Evolutionary conservation across 2,329 filamentous ascomycete species (phyloP).

Genomic region (Stagonosporopsis vannaccii): DNA sequence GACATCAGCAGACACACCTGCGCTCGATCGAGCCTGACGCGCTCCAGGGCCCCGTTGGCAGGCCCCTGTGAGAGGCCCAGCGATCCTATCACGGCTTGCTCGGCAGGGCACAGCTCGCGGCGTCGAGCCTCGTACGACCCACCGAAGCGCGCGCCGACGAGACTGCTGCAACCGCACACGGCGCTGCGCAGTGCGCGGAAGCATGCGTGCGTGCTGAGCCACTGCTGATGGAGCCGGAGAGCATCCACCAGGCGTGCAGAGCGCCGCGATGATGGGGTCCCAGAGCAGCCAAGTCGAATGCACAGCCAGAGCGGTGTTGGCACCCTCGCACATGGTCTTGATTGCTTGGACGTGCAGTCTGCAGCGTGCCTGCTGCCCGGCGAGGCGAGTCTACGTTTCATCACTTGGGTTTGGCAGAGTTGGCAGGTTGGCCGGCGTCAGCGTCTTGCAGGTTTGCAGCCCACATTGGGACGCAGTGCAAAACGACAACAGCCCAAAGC

Average conservation of each 20-base stretch:
- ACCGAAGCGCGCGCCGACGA: slow-evolving; percentile 15
- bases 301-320: slow-evolving; percentile 1
- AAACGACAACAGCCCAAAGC: slow-evolving; percentile 6
- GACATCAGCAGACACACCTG: slow-evolving; percentile 37
- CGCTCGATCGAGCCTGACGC: slow-evolving; percentile 27
- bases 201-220: slow-evolving; percentile 12
- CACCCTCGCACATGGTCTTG: slow-evolving; percentile 14
- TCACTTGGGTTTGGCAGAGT: background rate
- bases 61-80: slow-evolving; percentile 29
- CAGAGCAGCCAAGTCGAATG: slow-evolving; percentile 8
- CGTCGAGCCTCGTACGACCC: slow-evolving; percentile 19
- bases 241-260: slow-evolving; percentile 1
- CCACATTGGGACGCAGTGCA: slow-evolving; percentile 3
- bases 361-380: slow-evolving; percentile 3
- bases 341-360: slow-evolving; percentile 5
- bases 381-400: slow-evolving; percentile 11
- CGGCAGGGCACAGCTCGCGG: slow-evolving; percentile 32
- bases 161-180: background rate
- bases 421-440: slow-evolving; percentile 18
- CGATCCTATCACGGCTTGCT: slow-evolving; percentile 34
- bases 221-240: slow-evolving; percentile 8
- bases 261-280: background rate
- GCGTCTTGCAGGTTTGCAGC: slow-evolving; percentile 6
- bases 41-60: slow-evolving; percentile 26
- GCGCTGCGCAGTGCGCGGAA: slow-evolving; percentile 7